These are phyloP conservation scores for Trichoderma citrinoviride DNA, from an alignment of 2,329 filamentous ascomycete species.

Conservation along the genomic window DNA sequence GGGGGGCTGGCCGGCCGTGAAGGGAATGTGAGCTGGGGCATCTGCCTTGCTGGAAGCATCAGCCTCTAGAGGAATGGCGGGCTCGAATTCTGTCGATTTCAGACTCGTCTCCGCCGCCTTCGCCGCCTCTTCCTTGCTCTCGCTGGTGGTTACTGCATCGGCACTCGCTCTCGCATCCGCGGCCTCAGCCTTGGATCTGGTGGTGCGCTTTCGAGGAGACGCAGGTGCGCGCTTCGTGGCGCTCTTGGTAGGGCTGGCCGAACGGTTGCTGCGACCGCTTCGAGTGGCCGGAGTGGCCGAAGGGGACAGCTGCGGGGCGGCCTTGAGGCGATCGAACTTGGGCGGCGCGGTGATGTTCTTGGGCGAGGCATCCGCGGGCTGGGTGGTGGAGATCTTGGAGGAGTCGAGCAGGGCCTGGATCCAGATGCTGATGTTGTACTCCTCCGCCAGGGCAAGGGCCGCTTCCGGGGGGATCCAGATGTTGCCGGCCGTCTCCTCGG, in stretches of 20 bases:
- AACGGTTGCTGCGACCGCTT: constrained; percentile 52
- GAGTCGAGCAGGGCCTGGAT: constrained; percentile 89
- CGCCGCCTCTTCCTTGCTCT: constrained; percentile 33
- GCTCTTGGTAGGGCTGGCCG: constrained; percentile 57
- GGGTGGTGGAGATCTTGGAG: constrained; percentile 65
- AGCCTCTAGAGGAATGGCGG: constrained; percentile 48
- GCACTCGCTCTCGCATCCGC: constrained; percentile 34
- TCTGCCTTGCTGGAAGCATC: constrained; percentile 58
- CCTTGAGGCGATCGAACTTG: constrained; percentile 61
- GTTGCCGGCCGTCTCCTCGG: constrained; percentile 92
- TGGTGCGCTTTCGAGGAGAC: constrained; percentile 55
- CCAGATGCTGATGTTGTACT: constrained; percentile 85
- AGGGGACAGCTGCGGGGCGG: constrained; percentile 42
- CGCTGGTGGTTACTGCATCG: constrained; percentile 32
- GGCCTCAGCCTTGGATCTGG: constrained; percentile 44
- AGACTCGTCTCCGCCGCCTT: constrained; percentile 41
- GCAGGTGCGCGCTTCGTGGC: constrained; percentile 49
- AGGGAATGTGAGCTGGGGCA: constrained; percentile 72
- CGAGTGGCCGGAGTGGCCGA: constrained; percentile 51
- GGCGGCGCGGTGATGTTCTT: constrained; percentile 81
- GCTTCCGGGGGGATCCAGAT: constrained; percentile 86
- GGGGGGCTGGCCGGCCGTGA: constrained; percentile 61
- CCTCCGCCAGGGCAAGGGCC: constrained; percentile 78
- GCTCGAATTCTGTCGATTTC: constrained; percentile 51
- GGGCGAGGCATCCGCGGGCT: constrained; percentile 63